Conservation (phyloP, 1,139 yeast genomes). For the Sugiyamaella paludigena region DNA sequence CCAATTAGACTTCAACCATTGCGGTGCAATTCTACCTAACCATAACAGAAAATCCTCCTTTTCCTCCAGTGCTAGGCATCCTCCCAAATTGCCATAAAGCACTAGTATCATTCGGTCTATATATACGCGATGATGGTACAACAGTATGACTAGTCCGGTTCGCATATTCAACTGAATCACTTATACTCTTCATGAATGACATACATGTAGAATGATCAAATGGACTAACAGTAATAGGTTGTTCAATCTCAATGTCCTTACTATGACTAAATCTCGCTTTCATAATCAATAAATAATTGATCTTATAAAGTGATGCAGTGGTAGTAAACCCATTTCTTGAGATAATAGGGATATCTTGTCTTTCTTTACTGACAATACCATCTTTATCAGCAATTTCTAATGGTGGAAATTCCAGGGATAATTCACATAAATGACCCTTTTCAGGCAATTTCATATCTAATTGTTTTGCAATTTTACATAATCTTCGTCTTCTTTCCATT, state of each 20-base stretch:
- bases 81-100: slow-evolving; percentile 14
- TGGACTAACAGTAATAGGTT: slow-evolving; percentile 39
- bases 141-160: slow-evolving; percentile 12
- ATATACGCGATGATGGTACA: slow-evolving; percentile 5
- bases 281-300: slow-evolving; percentile 36
- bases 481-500: slow-evolving; percentile 33
- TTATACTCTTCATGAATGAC: slow-evolving; percentile 37
- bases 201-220: slow-evolving; percentile 41
- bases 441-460: slow-evolving; percentile 34
- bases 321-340: slow-evolving; percentile 40
- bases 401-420: slow-evolving; percentile 36
- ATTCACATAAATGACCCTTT: slow-evolving; percentile 30
- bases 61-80: background rate
- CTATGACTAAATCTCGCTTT: slow-evolving; percentile 41
- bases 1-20: no score
- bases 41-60: no score
- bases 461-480: slow-evolving; percentile 34
- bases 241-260: slow-evolving; percentile 40
- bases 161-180: slow-evolving; percentile 37
- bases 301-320: slow-evolving; percentile 36
- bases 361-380: slow-evolving; percentile 35
- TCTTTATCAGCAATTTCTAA: slow-evolving; percentile 31
- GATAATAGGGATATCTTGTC: slow-evolving; percentile 39
- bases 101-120: slow-evolving; percentile 4
- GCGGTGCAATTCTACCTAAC: no score